phyloP scores from a whole-genome alignment of 495 filamentous ascomycete genomes.

The Xylaria grammica region DNA sequence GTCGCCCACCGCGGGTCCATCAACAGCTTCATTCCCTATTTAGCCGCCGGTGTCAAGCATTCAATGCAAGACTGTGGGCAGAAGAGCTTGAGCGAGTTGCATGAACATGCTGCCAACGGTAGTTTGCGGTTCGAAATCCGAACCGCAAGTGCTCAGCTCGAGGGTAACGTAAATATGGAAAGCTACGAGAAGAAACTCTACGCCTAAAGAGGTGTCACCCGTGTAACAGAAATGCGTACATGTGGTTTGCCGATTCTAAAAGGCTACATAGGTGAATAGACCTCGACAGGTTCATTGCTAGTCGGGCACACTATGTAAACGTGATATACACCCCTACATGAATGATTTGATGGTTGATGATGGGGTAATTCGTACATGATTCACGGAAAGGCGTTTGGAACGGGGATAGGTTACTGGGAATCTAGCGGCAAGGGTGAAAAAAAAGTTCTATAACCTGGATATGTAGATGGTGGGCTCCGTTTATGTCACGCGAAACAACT shows the following conservation, averaged over 20 bases:
- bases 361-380: conserved; percentile 26
- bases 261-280: not conserved
- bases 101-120: conserved; percentile 75
- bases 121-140: conserved; percentile 90
- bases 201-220: conserved; percentile 59
- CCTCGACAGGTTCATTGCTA: not conserved
- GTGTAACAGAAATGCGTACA: conserved; percentile 10
- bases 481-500: no score
- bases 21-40: conserved; percentile 93
- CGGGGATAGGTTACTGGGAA: conserved; percentile 24
- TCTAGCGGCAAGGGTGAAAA: conserved; percentile 4
- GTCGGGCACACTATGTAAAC: not conserved
- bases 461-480: not conserved
- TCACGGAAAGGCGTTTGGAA: conserved; percentile 34
- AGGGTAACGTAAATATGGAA: conserved; percentile 97
- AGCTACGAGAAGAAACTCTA: conserved; percentile 99
- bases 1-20: conserved; percentile 72
- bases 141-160: conserved; percentile 90
- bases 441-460: conserved; percentile 10
- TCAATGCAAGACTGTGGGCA: conserved; percentile 94
- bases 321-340: conserved; percentile 24
- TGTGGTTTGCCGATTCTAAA: not conserved
- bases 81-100: conserved; percentile 74
- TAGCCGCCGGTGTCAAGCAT: conserved; percentile 94
- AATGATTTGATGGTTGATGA: conserved; percentile 22